Evolutionary conservation across 148 eudicot species (phyloP).

Genomic region (Talinum fruticosum): DNA sequence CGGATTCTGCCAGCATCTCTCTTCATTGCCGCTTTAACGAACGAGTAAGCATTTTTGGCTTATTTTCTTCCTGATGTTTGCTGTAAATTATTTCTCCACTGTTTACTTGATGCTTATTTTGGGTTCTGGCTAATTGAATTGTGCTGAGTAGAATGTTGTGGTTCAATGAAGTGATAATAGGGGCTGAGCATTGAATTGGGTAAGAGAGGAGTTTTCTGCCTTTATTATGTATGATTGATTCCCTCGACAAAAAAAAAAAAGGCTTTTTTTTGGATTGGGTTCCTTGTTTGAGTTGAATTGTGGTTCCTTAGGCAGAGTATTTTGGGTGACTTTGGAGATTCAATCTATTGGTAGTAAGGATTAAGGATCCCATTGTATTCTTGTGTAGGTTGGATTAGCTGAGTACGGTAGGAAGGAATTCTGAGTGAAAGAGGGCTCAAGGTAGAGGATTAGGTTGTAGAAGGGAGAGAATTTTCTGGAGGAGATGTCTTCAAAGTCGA

Average conservation of each 20-base stretch:
- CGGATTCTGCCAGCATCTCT: not conserved
- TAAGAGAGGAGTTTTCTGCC: not conserved
- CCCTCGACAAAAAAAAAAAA: not conserved
- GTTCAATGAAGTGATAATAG: not conserved
- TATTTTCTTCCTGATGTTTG: not conserved
- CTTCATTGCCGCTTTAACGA: not conserved
- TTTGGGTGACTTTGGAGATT: not conserved
- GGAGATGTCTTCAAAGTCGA: slow-evolving; percentile 71
- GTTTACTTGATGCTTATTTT: not conserved
- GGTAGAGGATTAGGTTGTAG: not conserved
- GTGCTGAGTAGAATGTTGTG: not conserved
- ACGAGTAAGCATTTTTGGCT: not conserved
- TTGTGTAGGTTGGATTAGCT: slow-evolving; percentile 19
- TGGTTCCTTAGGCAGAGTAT: not conserved
- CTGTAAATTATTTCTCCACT: not conserved
- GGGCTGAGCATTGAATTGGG: not conserved
- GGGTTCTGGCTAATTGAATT: not conserved
- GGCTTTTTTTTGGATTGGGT: not conserved
- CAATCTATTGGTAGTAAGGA: not conserved
- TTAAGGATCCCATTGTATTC: not conserved
- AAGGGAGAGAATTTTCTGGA: slow-evolving; percentile 19
- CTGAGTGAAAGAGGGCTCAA: slow-evolving; percentile 1
- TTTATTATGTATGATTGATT: not conserved
- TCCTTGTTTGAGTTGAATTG: not conserved
- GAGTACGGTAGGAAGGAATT: not conserved